Percentiles rank a stretch among this genome's conserved stretches.
These are phyloP conservation scores for Xanthoconium stramineum DNA, from an alignment of 768 basidiomycete genomes.

Conservation along the genomic window DNA sequence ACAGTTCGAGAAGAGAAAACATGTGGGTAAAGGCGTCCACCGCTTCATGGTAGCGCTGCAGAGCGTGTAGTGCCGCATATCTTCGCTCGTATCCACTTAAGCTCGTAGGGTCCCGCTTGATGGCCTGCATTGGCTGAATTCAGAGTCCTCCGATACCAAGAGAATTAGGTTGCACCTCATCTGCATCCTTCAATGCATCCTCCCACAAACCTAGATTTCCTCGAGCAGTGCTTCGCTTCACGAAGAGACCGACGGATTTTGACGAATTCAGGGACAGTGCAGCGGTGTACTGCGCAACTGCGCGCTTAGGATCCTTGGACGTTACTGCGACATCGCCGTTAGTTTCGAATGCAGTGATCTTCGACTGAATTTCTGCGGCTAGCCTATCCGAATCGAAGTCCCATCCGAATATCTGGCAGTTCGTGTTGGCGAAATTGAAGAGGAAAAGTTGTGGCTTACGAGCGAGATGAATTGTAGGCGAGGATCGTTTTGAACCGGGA, in stretches of 20 bases:
- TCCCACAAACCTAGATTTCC: not conserved
- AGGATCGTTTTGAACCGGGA: too few species aligned
- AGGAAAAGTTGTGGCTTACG: too few species aligned
- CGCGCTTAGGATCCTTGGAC: not conserved
- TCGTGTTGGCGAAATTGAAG: too few species aligned
- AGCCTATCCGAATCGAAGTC: too few species aligned
- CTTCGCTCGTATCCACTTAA: constrained; percentile 1
- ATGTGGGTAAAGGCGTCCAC: not conserved
- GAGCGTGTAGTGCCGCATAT: not conserved
- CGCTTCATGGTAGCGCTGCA: constrained; percentile 1
- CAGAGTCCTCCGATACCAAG: not conserved
- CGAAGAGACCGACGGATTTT: not conserved
- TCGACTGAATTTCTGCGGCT: too few species aligned
- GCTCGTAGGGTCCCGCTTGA: not conserved
- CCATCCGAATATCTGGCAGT: too few species aligned
- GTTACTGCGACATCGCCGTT: not conserved
- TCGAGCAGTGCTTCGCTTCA: constrained; percentile 3
- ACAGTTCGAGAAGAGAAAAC: not conserved
- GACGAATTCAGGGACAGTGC: not conserved
- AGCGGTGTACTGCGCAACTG: not conserved
- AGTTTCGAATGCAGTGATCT: not conserved
- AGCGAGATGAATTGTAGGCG: too few species aligned
- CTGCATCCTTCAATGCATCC: constrained; percentile 11
- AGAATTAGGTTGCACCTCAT: not conserved
- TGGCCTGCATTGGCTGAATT: not conserved